Percentiles rank a stretch among this genome's conserved stretches.
These are phyloP conservation scores for Panellus pusillus DNA, from an alignment of 768 basidiomycete species.

Conservation along the genomic window DNA sequence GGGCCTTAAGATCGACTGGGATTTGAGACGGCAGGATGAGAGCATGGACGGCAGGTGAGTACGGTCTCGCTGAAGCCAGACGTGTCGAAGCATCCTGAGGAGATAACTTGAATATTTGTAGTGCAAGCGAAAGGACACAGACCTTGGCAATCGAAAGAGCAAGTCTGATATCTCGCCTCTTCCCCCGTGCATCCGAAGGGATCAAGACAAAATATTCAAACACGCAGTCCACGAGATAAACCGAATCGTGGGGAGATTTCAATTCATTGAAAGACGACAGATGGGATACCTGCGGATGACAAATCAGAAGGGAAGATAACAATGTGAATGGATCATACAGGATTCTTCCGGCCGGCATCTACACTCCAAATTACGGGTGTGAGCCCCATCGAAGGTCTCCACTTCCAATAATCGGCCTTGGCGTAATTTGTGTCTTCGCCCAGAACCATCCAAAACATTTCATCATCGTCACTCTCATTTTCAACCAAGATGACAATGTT, in stretches of 20 bases:
- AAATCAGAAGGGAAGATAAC: not conserved
- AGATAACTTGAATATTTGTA: not conserved
- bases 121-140: not conserved
- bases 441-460: constrained; percentile 86
- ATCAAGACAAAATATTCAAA: constrained; percentile 83
- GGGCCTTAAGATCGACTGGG: constrained; percentile 66
- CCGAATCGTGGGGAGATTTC: constrained; percentile 38
- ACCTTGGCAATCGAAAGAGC: constrained; percentile 63
- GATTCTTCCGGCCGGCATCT: constrained; percentile 35
- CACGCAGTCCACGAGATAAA: constrained; percentile 71
- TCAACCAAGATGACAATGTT: constrained; percentile 59
- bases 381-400: constrained; percentile 43
- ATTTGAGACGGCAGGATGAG: constrained; percentile 72
- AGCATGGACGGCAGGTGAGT: constrained; percentile 71
- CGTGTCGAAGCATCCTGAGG: constrained; percentile 53
- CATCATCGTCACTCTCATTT: constrained; percentile 65
- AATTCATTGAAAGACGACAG: constrained; percentile 46
- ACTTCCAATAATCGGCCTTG: constrained; percentile 81
- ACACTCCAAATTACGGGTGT: constrained; percentile 66
- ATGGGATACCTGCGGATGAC: constrained; percentile 42
- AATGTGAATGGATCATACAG: constrained; percentile 37
- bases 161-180: constrained; percentile 58
- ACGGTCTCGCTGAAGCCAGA: constrained; percentile 59
- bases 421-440: constrained; percentile 71
- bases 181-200: constrained; percentile 61